Conservation (phyloP, 2,329 filamentous ascomycete species). For the Mariannaea elegans region DNA sequence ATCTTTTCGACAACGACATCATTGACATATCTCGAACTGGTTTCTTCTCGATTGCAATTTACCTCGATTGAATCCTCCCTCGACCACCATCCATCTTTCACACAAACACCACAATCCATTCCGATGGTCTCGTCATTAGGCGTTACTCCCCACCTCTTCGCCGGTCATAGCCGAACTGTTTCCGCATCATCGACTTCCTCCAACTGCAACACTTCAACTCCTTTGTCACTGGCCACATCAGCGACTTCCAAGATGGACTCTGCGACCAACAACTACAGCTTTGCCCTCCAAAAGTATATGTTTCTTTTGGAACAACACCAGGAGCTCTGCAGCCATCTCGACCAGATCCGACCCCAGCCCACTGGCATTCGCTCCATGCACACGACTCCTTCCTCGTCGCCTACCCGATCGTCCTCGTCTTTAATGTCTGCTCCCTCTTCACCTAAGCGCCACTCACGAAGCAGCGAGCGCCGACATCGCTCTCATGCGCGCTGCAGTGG, state of each 20-base stretch:
- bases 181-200: slow-evolving; percentile 33
- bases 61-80: background rate
- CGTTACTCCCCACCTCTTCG: slow-evolving; percentile 38
- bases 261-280: slow-evolving; percentile 48
- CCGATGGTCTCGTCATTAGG: slow-evolving; percentile 48
- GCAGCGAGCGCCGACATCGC: slow-evolving; percentile 41
- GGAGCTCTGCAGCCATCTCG: slow-evolving; percentile 59
- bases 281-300: slow-evolving; percentile 64
- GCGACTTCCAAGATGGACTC: slow-evolving; percentile 41
- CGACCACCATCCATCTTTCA: background rate
- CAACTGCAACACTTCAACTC: slow-evolving; percentile 17
- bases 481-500: slow-evolving; percentile 45
- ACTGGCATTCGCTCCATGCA: slow-evolving; percentile 47
- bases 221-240: slow-evolving; percentile 7
- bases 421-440: slow-evolving; percentile 53
- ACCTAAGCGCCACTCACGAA: slow-evolving; percentile 53
- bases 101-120: slow-evolving; percentile 26
- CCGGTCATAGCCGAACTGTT: slow-evolving; percentile 33
- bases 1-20: slow-evolving; percentile 1
- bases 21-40: background rate
- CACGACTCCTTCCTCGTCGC: slow-evolving; percentile 67
- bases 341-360: slow-evolving; percentile 58
- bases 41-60: background rate
- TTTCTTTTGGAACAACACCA: slow-evolving; percentile 64
- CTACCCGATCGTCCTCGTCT: slow-evolving; percentile 61